A percentile compares a stretch with the other conserved stretches of the same genome.
Conservation (phyloP, 306 rosid genomes). For the Vigna angularis region DNA sequence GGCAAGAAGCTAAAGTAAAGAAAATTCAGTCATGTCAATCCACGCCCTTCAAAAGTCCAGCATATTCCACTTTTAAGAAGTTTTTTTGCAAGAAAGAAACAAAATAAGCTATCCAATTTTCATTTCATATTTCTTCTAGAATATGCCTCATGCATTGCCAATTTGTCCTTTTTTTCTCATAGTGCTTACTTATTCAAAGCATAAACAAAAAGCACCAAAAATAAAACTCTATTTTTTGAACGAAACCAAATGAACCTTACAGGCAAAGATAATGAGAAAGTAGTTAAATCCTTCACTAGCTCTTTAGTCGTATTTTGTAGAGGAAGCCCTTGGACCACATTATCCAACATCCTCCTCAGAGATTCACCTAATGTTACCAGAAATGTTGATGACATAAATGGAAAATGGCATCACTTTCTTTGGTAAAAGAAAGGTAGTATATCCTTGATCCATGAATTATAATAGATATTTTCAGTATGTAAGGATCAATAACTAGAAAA, state of each 20-base stretch:
- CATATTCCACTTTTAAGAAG: conserved; percentile 15
- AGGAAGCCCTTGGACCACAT: conserved; percentile 63
- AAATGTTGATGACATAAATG: conserved; percentile 44
- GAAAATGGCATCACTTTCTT: conserved; percentile 34
- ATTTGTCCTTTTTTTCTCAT: background rate
- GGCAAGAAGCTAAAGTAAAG: conserved; percentile 19
- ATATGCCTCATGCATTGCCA: conserved; percentile 27
- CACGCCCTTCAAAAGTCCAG: conserved; percentile 24
- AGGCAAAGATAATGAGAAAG: conserved; percentile 62
- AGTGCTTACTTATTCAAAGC: conserved; percentile 33
- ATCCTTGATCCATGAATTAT: background rate
- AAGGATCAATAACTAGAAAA: conserved; percentile 13
- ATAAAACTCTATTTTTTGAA: conserved; percentile 11
- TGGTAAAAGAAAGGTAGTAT: conserved; percentile 33
- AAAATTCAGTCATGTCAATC: conserved; percentile 19
- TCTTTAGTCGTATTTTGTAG: conserved; percentile 57
- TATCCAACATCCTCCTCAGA: conserved; percentile 55
- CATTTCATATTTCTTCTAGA: conserved; percentile 28
- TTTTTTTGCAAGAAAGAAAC: conserved; percentile 25
- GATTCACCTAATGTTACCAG: conserved; percentile 59
- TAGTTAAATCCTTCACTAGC: conserved; percentile 64
- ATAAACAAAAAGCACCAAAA: conserved; percentile 26
- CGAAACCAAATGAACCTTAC: conserved; percentile 61
- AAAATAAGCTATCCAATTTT: conserved; percentile 13
- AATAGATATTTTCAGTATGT: conserved; percentile 20